A percentile compares a stretch with the other conserved stretches of the same genome.
Conservation (phyloP, 306 rosid genomes). For the Arachis stenosperma region DNA sequence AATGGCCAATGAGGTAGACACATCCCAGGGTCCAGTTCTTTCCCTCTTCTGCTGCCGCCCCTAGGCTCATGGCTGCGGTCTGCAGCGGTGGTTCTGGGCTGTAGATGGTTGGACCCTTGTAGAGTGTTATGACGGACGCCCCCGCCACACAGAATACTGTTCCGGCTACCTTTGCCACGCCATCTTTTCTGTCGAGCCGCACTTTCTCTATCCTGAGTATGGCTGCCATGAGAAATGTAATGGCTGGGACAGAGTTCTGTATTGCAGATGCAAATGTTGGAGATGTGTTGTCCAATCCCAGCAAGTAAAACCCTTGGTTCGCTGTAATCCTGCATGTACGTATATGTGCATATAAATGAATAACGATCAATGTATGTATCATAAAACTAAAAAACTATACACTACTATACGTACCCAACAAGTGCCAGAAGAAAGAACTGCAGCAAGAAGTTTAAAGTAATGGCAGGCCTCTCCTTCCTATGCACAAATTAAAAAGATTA, state of each 20-base stretch:
- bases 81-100: conserved; percentile 64
- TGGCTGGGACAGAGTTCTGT: conserved; percentile 97
- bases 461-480: conserved; percentile 94
- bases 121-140: conserved; percentile 86
- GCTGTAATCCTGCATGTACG: conserved; percentile 73
- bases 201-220: conserved; percentile 86
- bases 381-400: too few relatives aligned
- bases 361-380: too few relatives aligned
- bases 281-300: conserved; percentile 93
- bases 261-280: conserved; percentile 98
- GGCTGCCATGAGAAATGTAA: conserved; percentile 95
- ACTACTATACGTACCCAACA: conserved; percentile 64
- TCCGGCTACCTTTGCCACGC: conserved; percentile 77
- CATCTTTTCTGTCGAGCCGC: conserved; percentile 75
- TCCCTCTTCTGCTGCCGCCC: conserved; percentile 69
- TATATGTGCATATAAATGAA: too few relatives aligned
- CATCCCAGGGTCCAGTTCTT: conserved; percentile 98
- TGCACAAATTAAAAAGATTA: neutral
- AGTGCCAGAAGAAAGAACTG: conserved; percentile 92
- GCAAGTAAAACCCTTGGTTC: conserved; percentile 96
- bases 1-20: conserved; percentile 82
- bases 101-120: conserved; percentile 91
- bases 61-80: conserved; percentile 22
- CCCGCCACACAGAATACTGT: conserved; percentile 88
- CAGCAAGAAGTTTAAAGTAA: conserved; percentile 65